Evolutionary conservation across 2,329 filamentous ascomycete species (phyloP), one percentile per base, ranked within the genome.

Genomic region (Aspergillus hiratsukae): DNA sequence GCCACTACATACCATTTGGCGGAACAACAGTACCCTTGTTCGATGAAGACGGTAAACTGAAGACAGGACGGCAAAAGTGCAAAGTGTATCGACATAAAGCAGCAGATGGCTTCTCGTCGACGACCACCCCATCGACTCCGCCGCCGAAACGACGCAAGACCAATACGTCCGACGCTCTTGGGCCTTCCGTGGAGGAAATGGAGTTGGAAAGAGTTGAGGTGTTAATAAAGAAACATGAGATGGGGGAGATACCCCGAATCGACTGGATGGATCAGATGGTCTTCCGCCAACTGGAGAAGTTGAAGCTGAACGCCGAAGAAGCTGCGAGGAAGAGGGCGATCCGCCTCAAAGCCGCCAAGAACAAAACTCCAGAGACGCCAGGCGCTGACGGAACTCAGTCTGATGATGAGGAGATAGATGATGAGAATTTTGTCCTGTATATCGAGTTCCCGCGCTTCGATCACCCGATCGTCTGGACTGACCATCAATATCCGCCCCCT

Each of bases 201-300:
- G 94, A 99, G 73, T 82, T 97, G 59, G 91, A 97, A 66, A 83
- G 94, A 19, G 83, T 99, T 64, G 92, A 97, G 69, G 87, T 86
- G 53, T 75, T 97, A 23, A 89, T 99, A 70, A 99, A 99, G 76
- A 96, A 96, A 75, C 94, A 97, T 69, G 95, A 99, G 70, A 95
- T 97, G 88, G 92, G 91, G 19, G 94, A 99, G 71, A 93, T 99
- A 27, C 87, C 90, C 0, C 85, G 91, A 17, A 89, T 96, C 49
- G 90, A 95, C 66, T 99, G 94, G 95, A 83, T 99, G 46, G 94
- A 99, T 72, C 90, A 94, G 67, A 82, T 97, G 65, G 92, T 97
- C 2, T 99, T 96, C 71, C 87, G 93, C 43, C 88, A 88, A 52
- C 87, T 96, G 58, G 93, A 96, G 76, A 94, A 89, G 75, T 81